Evolutionary conservation across 2,329 filamentous ascomycete species (phyloP).

Genomic region (Fusarium metavorans): DNA sequence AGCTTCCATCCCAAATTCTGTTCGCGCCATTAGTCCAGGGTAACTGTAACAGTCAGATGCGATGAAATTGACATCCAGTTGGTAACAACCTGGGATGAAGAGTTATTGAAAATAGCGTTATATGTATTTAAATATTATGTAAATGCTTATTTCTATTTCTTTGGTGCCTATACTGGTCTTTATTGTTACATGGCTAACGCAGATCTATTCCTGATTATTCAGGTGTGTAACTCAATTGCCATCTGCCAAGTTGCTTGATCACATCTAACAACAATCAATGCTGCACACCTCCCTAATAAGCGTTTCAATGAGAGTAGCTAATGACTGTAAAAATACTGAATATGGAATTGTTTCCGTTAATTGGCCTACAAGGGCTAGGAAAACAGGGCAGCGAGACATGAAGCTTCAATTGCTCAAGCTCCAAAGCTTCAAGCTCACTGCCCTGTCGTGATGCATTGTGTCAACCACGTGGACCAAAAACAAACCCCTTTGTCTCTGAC

Average conservation of each 20-base stretch:
- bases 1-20: not conserved
- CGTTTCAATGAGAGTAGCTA: not conserved
- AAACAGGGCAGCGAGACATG: not conserved
- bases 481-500: not conserved
- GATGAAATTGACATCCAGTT: not conserved
- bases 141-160: not conserved
- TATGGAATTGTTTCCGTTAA: not conserved
- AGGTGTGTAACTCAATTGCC: not conserved
- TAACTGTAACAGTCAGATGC: not conserved
- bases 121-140: too few relatives aligned
- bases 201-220: not conserved
- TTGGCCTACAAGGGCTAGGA: not conserved
- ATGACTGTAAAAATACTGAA: not conserved
- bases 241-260: not conserved
- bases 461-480: conserved; percentile 3
- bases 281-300: not conserved
- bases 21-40: not conserved
- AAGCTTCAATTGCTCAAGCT: not conserved
- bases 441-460: not conserved
- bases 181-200: not conserved
- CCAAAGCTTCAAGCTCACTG: not conserved
- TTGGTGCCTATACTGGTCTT: not conserved
- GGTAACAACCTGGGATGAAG: too few relatives aligned
- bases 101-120: too few relatives aligned
- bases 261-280: not conserved